Conservation (phyloP, 2,329 filamentous ascomycete species). For the Fusarium penzigii region DNA sequence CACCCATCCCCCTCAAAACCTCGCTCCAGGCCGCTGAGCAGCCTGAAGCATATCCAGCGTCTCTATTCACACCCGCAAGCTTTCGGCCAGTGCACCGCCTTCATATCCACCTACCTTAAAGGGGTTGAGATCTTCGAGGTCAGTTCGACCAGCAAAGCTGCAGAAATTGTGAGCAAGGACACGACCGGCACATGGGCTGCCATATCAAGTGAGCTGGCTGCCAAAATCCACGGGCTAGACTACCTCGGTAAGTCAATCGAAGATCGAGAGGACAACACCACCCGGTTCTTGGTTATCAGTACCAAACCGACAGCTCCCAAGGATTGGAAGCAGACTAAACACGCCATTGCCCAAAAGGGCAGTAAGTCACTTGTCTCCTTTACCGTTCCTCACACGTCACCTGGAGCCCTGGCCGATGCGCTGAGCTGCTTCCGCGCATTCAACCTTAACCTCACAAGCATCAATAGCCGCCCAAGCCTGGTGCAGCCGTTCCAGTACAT, state of each 20-base stretch:
- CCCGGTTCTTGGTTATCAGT: constrained; percentile 71
- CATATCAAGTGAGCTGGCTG: constrained; percentile 75
- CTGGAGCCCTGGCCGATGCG: constrained; percentile 81
- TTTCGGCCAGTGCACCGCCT: constrained; percentile 84
- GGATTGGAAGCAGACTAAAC: constrained; percentile 29
- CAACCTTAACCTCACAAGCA: constrained; percentile 82
- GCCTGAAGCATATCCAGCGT: constrained; percentile 65
- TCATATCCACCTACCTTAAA: constrained; percentile 70
- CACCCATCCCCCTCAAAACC: constrained; percentile 48
- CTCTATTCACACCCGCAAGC: constrained; percentile 95
- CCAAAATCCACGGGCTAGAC: constrained; percentile 65
- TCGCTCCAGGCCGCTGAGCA: constrained; percentile 47
- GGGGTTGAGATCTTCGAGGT: constrained; percentile 80
- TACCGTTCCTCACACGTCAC: constrained; percentile 72
- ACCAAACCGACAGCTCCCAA: constrained; percentile 31
- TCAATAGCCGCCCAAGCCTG: constrained; percentile 82
- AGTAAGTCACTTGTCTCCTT: constrained; percentile 81
- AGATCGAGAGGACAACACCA: constrained; percentile 75
- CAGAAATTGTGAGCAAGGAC: constrained; percentile 69
- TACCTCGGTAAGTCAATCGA: constrained; percentile 71
- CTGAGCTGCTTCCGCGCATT: constrained; percentile 75
- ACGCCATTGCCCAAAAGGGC: constrained; percentile 26
- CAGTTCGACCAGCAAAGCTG: constrained; percentile 81
- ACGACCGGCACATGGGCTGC: constrained; percentile 66
- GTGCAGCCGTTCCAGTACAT: constrained; percentile 82